Conservation (phyloP, 2,329 filamentous ascomycete species). For the Hypoxylon sp. region DNA sequence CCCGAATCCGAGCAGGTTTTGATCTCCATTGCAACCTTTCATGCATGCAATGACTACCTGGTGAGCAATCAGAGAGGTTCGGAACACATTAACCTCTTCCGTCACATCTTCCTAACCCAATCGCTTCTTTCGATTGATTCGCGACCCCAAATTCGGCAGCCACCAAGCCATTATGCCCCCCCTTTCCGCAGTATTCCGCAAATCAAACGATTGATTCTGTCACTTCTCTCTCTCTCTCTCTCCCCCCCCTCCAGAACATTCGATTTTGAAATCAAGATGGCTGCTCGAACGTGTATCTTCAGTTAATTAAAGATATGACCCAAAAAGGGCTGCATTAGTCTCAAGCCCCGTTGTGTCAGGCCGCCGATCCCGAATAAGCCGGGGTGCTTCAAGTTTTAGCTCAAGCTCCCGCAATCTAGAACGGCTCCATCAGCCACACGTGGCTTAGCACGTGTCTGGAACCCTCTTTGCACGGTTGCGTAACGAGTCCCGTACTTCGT, state of each 20-base stretch:
- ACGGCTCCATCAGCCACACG: constrained; percentile 5
- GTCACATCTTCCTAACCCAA: constrained; percentile 15
- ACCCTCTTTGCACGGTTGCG: background rate
- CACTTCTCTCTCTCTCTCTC: background rate
- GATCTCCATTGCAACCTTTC: constrained; percentile 32
- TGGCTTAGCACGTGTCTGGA: constrained; percentile 6
- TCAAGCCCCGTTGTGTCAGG: constrained; percentile 32
- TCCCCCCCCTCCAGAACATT: background rate
- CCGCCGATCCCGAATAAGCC: constrained; percentile 21
- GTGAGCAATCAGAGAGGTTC: constrained; percentile 10
- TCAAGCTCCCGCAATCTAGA: background rate
- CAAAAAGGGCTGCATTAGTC: constrained; percentile 34
- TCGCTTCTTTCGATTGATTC: constrained; percentile 1
- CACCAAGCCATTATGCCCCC: background rate
- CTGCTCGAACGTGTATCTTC: background rate
- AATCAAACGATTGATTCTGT: background rate
- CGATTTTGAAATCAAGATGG: background rate
- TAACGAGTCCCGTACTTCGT: no score
- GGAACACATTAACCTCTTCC: constrained; percentile 10
- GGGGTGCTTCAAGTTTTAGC: constrained; percentile 7
- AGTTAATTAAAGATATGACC: constrained; percentile 19
- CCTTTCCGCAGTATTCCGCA: background rate
- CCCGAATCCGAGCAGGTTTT: constrained; percentile 24
- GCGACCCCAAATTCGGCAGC: constrained; percentile 3
- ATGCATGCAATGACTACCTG: constrained; percentile 29